Evolutionary conservation across 495 filamentous ascomycete species (phyloP).

Genomic region (Endocarpon pusillum): DNA sequence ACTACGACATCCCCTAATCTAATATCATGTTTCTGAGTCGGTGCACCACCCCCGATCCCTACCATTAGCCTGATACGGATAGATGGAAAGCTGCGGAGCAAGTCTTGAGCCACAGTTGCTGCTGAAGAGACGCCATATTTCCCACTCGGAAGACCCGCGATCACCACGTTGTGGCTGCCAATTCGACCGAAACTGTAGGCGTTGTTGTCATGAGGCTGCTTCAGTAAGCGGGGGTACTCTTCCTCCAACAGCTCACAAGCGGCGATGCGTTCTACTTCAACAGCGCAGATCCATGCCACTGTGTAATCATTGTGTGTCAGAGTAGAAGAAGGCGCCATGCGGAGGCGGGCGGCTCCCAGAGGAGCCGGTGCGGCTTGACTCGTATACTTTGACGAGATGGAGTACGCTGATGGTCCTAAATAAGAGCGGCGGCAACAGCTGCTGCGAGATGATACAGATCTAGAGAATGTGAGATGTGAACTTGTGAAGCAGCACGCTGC

Average conservation of each 20-base stretch:
- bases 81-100: conserved; percentile 24
- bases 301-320: too few species aligned
- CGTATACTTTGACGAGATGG: too few species aligned
- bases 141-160: conserved; percentile 22
- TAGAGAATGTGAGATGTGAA: too few species aligned
- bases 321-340: too few species aligned
- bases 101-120: conserved; percentile 20
- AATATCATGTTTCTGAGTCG: conserved; percentile 21
- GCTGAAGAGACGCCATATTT: conserved; percentile 23
- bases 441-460: too few species aligned
- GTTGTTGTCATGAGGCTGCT: conserved; percentile 14
- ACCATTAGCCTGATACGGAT: conserved; percentile 28
- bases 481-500: too few species aligned
- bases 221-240: conserved; percentile 9
- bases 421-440: too few species aligned
- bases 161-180: conserved; percentile 25
- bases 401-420: too few species aligned
- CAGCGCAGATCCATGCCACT: conserved; percentile 22
- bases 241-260: conserved; percentile 15
- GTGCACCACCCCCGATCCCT: conserved; percentile 28
- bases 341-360: too few species aligned
- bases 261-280: conserved; percentile 19
- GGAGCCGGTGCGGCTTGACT: too few species aligned
- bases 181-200: conserved; percentile 27
- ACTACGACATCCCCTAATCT: conserved; percentile 30